phyloP scores from a whole-genome alignment of 768 basidiomycete genomes.

The Suillus subalutaceus region DNA sequence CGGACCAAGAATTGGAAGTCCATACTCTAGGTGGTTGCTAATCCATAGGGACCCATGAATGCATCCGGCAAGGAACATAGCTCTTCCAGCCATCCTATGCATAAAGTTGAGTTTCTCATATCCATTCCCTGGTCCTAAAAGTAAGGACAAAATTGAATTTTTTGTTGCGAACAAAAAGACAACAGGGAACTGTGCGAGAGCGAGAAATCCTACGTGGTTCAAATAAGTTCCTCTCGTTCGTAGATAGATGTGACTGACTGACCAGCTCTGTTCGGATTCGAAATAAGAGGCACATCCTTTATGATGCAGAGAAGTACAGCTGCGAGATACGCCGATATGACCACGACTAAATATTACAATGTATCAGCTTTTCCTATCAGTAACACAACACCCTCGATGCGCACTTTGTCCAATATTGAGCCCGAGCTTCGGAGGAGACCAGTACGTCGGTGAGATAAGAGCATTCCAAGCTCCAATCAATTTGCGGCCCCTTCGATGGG shows the following conservation, averaged over 20 bases:
- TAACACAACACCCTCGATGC: conserved; percentile 18
- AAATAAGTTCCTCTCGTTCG: background rate
- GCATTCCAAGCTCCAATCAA: conserved; percentile 34
- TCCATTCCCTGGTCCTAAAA: conserved; percentile 49
- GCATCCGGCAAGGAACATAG: conserved; percentile 46
- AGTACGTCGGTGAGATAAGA: conserved; percentile 41
- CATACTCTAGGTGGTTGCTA: conserved; percentile 61
- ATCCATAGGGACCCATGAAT: conserved; percentile 74
- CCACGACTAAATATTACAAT: conserved; percentile 44
- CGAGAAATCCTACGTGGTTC: conserved; percentile 53
- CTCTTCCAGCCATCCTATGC: conserved; percentile 61
- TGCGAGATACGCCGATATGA: conserved; percentile 59
- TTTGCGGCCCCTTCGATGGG: conserved; percentile 11
- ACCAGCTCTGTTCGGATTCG: conserved; percentile 82
- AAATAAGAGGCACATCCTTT: conserved; percentile 56
- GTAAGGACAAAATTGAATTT: conserved; percentile 49
- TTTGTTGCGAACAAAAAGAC: conserved; percentile 62
- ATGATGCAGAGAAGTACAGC: conserved; percentile 63
- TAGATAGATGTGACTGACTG: conserved; percentile 14
- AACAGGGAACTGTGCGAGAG: conserved; percentile 58
- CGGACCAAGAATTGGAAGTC: conserved; percentile 61
- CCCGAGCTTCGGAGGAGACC: conserved; percentile 52
- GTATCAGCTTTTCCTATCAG: conserved; percentile 12
- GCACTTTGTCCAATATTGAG: conserved; percentile 66
- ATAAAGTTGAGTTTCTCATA: conserved; percentile 63